These are phyloP conservation scores for Phyllosticta citriasiana DNA, from an alignment of 2,329 filamentous ascomycete species.

Conservation along the genomic window DNA sequence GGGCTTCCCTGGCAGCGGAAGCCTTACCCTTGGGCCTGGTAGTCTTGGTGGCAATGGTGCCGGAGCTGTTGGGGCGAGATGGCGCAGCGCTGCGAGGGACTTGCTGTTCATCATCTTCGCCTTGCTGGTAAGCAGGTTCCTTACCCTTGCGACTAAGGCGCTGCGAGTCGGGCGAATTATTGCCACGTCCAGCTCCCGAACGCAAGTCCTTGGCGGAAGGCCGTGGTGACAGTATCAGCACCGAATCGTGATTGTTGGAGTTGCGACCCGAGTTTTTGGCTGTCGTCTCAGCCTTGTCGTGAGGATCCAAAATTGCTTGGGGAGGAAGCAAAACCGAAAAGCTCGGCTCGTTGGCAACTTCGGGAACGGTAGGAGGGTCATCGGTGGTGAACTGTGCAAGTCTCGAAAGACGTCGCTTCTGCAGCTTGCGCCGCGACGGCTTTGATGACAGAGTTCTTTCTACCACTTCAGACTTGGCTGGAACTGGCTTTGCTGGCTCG, in stretches of 20 bases:
- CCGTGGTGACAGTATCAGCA: not conserved
- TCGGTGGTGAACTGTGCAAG: not conserved
- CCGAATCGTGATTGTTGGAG: not conserved
- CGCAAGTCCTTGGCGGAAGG: not conserved
- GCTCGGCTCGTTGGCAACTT: not conserved
- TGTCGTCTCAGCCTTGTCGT: not conserved
- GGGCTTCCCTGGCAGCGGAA: not conserved
- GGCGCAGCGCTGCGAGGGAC: not conserved
- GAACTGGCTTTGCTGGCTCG: not conserved
- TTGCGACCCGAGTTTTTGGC: not conserved
- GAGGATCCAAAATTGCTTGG: not conserved
- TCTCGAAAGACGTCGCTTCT: not conserved
- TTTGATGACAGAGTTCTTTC: not conserved
- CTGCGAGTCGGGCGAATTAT: not conserved
- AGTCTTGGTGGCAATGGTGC: not conserved
- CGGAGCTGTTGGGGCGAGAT: not conserved
- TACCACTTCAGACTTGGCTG: not conserved
- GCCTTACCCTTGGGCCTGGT: not conserved
- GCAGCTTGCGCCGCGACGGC: not conserved
- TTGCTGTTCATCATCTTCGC: not conserved
- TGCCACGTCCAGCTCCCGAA: not conserved
- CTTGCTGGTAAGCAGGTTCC: not conserved
- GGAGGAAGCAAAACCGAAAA: not conserved
- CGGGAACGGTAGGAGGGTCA: not conserved
- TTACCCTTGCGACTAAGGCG: not conserved